phyloP scores from a whole-genome alignment of 768 basidiomycete species.

The Termitomyces sp. region DNA sequence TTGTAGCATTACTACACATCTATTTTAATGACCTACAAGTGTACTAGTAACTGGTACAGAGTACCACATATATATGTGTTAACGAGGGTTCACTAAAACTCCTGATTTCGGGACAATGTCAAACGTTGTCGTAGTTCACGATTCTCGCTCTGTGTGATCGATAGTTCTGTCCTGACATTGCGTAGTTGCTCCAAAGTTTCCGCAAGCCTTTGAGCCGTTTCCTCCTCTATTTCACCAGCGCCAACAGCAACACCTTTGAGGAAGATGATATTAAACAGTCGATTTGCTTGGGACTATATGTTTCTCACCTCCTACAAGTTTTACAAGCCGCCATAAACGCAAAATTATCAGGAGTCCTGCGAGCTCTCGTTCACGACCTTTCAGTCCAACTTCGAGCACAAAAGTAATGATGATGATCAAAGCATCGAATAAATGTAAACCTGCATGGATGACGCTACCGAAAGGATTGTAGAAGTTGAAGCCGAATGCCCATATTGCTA shows the following conservation, averaged over 20 bases:
- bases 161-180: constrained; percentile 38
- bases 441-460: constrained; percentile 47
- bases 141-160: constrained; percentile 50
- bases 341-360: constrained; percentile 67
- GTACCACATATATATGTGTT: not conserved
- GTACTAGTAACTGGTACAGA: too few relatives aligned
- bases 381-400: constrained; percentile 64
- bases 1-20: constrained; percentile 2
- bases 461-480: constrained; percentile 59
- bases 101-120: not conserved
- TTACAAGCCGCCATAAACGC: constrained; percentile 79
- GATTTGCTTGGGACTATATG: not conserved
- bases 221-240: constrained; percentile 66
- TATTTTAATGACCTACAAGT: constrained; percentile 1
- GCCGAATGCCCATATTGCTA: constrained; percentile 67
- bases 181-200: constrained; percentile 48
- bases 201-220: constrained; percentile 43
- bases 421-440: constrained; percentile 74
- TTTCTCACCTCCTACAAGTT: constrained; percentile 53
- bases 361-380: constrained; percentile 67
- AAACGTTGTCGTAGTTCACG: constrained; percentile 42
- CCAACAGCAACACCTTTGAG: constrained; percentile 68
- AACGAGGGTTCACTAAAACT: too few relatives aligned
- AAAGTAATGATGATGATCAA: constrained; percentile 71
- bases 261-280: constrained; percentile 1